These are phyloP conservation scores for Naematelia aurantialba DNA, from an alignment of 768 basidiomycete species.

Conservation along the genomic window DNA sequence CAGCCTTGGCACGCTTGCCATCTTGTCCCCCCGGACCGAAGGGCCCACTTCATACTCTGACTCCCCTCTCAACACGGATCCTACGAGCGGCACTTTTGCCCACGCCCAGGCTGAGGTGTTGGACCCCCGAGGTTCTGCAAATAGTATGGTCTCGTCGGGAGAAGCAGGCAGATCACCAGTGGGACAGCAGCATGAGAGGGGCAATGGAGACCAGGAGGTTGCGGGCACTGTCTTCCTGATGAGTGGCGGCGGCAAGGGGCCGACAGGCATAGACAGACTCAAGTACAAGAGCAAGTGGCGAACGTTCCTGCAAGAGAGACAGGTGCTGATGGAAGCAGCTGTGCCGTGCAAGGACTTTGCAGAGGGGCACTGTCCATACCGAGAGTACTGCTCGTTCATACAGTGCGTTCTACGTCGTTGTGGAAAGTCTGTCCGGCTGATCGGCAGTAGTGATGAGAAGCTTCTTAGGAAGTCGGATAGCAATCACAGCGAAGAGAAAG, in stretches of 20 bases:
- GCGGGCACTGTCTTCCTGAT: conserved; percentile 43
- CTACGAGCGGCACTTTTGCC: conserved; percentile 40
- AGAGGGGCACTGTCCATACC: conserved; percentile 46
- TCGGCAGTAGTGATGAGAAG: conserved; percentile 17
- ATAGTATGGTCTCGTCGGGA: conserved; percentile 20
- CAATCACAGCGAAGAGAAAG: too few species aligned
- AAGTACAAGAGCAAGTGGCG: conserved; percentile 47
- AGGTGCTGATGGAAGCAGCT: conserved; percentile 24
- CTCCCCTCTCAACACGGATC: conserved; percentile 23
- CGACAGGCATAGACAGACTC: conserved; percentile 37
- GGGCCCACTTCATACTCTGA: conserved; percentile 6
- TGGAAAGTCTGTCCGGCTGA: not conserved
- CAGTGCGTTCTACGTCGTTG: conserved; percentile 29
- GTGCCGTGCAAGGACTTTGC: conserved; percentile 46
- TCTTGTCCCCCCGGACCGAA: not conserved
- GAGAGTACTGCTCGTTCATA: conserved; percentile 50
- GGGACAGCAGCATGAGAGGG: conserved; percentile 21
- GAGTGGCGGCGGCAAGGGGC: conserved; percentile 48
- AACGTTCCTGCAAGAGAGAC: not conserved
- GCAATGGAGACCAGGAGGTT: conserved; percentile 12
- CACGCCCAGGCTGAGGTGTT: conserved; percentile 20
- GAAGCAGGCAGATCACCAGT: conserved; percentile 29
- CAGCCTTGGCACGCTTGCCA: conserved; percentile 20
- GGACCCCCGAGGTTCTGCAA: not conserved
- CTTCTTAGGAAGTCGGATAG: too few species aligned